Conservation (phyloP, 108 stramenopile genomes). For the Cylindrotheca fusiformis region DNA sequence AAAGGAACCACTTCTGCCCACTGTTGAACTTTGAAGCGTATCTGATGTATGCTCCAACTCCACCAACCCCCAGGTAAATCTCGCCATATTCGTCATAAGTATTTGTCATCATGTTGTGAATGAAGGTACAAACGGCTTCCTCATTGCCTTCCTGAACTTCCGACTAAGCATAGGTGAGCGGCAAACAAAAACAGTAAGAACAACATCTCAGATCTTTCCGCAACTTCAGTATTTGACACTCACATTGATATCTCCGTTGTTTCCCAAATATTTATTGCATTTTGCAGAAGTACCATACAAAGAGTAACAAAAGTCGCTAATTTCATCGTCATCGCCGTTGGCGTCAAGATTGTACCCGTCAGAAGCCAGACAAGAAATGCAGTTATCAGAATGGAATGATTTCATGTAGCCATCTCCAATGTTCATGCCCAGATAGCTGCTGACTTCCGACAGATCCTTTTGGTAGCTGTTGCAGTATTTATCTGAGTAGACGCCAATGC, state of each 20-base stretch:
- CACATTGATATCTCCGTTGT: constrained; percentile 23
- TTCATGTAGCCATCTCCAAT: constrained; percentile 28
- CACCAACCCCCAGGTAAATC: constrained; percentile 25
- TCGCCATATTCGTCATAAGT: constrained; percentile 76
- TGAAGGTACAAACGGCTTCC: constrained; percentile 62
- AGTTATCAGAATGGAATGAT: constrained; percentile 35
- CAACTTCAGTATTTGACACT: neutral
- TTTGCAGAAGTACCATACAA: constrained; percentile 65
- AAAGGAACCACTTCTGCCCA: constrained; percentile 19
- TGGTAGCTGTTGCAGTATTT: constrained; percentile 68
- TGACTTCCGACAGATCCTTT: constrained; percentile 31
- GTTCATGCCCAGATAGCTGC: constrained; percentile 27
- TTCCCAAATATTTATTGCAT: constrained; percentile 67
- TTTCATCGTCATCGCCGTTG: constrained; percentile 17
- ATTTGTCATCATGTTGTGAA: constrained; percentile 59
- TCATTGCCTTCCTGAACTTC: constrained; percentile 36
- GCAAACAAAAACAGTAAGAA: no score
- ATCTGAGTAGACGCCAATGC: constrained; percentile 74
- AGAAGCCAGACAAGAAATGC: constrained; percentile 65
- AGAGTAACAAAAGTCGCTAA: constrained; percentile 58
- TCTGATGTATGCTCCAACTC: constrained; percentile 9
- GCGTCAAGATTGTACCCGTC: constrained; percentile 40
- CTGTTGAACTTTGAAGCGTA: neutral
- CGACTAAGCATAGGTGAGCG: no score
- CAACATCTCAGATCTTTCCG: neutral